These are phyloP conservation scores for Neophaeococcomyces mojaviensis DNA, from an alignment of 2,329 filamentous ascomycete genomes.

Conservation along the genomic window DNA sequence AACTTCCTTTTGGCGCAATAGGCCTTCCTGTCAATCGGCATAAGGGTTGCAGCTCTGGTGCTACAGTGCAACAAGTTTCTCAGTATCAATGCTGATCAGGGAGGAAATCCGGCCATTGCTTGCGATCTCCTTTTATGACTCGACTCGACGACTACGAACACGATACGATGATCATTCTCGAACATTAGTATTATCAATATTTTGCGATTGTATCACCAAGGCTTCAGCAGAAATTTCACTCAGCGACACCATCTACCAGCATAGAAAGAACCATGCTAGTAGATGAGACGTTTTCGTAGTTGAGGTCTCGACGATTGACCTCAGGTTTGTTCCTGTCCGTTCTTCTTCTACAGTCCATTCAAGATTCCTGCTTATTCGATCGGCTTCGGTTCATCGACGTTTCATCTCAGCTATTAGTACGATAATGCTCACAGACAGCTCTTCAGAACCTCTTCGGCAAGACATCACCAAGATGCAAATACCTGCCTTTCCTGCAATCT, in stretches of 20 bases:
- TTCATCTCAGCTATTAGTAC: neutral
- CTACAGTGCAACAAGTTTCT: too few relatives aligned
- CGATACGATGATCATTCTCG: too few relatives aligned
- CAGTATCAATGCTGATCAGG: conserved; percentile 2
- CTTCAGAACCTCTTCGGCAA: neutral
- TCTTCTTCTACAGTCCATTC: neutral
- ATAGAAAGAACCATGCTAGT: neutral
- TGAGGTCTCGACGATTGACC: conserved; percentile 5
- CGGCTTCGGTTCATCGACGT: neutral
- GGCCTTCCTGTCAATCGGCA: neutral
- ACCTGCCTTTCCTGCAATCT: too few relatives aligned
- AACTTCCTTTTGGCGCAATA: neutral
- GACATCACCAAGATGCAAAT: too few relatives aligned
- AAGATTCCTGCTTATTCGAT: neutral
- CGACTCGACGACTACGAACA: neutral
- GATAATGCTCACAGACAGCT: neutral
- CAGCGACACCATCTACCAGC: neutral
- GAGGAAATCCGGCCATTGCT: neutral
- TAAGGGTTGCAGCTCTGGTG: too few relatives aligned
- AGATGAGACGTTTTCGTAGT: neutral
- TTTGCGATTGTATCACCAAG: too few relatives aligned
- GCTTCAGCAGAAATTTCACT: too few relatives aligned
- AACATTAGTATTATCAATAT: too few relatives aligned
- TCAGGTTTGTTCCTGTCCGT: conserved; percentile 5
- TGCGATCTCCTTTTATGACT: neutral